phyloP scores from a whole-genome alignment of 257 asterid genomes.

The Solanum chiquidenum region DNA sequence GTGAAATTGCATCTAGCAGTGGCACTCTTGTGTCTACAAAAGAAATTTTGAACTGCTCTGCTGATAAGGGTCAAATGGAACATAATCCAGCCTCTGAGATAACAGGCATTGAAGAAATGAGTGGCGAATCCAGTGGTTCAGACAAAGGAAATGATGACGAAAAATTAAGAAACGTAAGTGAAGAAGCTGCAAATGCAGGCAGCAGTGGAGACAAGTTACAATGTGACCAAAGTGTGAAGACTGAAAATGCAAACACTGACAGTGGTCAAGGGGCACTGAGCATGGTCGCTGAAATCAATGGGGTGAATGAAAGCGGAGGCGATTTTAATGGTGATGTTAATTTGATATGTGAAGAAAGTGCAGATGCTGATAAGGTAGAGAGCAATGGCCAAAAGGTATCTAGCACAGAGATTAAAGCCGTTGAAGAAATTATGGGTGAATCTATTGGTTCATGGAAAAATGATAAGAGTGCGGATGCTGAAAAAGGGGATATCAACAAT shows the following conservation, averaged over 20 bases:
- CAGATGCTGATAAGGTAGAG: background rate
- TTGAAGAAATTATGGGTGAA: background rate
- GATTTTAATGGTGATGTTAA: background rate
- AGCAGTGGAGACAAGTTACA: background rate
- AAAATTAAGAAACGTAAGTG: background rate
- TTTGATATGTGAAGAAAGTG: background rate
- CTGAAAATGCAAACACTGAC: background rate
- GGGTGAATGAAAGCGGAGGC: background rate
- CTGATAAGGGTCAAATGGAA: background rate
- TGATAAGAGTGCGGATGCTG: background rate
- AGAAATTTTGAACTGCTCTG: background rate
- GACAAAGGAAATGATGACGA: background rate
- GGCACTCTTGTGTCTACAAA: background rate
- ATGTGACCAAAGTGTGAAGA: background rate
- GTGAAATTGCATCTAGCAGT: background rate
- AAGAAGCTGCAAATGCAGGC: background rate
- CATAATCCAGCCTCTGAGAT: background rate
- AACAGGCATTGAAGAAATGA: background rate
- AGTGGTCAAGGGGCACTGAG: background rate
- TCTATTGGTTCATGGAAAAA: background rate
- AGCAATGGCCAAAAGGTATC: background rate
- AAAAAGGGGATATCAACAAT: background rate
- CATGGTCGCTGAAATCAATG: background rate
- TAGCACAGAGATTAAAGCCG: background rate
- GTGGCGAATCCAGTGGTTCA: background rate